phyloP scores from a whole-genome alignment of 2,329 filamentous ascomycete species.

The Paradendryphiella salina region DNA sequence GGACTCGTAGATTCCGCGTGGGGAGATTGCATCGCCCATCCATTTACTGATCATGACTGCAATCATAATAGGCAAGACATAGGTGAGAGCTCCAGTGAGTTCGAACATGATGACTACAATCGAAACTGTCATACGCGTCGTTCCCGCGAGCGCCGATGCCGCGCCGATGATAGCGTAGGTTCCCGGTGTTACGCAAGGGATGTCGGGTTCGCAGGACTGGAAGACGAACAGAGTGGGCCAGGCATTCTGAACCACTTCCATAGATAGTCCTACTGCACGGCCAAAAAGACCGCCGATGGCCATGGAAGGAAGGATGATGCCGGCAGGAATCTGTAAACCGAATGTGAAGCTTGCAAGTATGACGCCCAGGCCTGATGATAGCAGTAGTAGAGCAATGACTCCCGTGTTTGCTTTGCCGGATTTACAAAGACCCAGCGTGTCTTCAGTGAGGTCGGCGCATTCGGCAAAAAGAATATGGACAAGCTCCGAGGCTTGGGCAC shows the following conservation, averaged over 20 bases:
- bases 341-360: slow-evolving; percentile 86
- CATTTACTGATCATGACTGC: slow-evolving; percentile 98
- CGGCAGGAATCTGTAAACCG: slow-evolving; percentile 89
- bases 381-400: slow-evolving; percentile 79
- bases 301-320: slow-evolving; percentile 94
- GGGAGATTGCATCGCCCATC: slow-evolving; percentile 94
- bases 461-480: slow-evolving; percentile 92
- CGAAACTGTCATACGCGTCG: slow-evolving; percentile 94
- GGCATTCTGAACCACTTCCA: slow-evolving; percentile 83
- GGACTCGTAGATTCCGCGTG: slow-evolving; percentile 91
- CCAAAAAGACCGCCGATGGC: slow-evolving; percentile 91
- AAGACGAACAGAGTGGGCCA: slow-evolving; percentile 80
- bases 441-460: slow-evolving; percentile 78
- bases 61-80: slow-evolving; percentile 98
- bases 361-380: slow-evolving; percentile 83
- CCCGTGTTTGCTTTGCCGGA: slow-evolving; percentile 79
- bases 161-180: slow-evolving; percentile 97
- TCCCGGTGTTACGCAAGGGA: slow-evolving; percentile 86
- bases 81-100: slow-evolving; percentile 91
- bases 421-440: slow-evolving; percentile 88
- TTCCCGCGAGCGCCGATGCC: slow-evolving; percentile 88
- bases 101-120: slow-evolving; percentile 99
- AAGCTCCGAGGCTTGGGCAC: slow-evolving; percentile 86
- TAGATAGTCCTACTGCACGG: slow-evolving; percentile 82
- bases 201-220: slow-evolving; percentile 77